These are phyloP conservation scores for Aureobasidium sp. DNA, from an alignment of 2,329 filamentous ascomycete genomes.

Conservation along the genomic window DNA sequence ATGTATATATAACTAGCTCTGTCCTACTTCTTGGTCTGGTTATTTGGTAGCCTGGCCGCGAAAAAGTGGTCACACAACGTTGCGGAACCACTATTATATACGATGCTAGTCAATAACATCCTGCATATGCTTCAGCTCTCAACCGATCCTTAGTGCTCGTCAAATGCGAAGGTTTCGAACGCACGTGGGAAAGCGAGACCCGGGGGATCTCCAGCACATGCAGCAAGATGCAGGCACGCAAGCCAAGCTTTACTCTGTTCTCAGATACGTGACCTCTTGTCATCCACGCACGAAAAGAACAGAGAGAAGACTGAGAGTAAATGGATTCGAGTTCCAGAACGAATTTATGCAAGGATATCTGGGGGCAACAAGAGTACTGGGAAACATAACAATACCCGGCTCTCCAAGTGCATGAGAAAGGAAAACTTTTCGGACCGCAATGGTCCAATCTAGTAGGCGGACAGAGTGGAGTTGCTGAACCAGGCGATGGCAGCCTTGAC, in stretches of 20 bases:
- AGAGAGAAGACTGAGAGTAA: neutral
- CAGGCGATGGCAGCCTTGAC: slow-evolving; percentile 10
- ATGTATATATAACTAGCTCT: no score
- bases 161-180: neutral
- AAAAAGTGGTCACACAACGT: no score
- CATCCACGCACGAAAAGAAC: no score
- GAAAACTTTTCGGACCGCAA: neutral
- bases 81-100: no score
- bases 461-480: neutral
- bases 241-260: neutral
- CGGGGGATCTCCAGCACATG: neutral
- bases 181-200: neutral
- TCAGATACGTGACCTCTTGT: no score
- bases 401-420: neutral
- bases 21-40: no score
- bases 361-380: neutral
- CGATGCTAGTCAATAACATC: no score
- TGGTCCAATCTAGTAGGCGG: neutral
- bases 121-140: no score
- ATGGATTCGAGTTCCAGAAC: no score
- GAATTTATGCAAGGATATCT: neutral
- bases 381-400: neutral
- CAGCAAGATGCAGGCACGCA: neutral
- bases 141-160: no score
- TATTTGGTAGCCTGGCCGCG: no score